phyloP scores from a whole-genome alignment of 352 stramenopile genomes.

The Phytophthora chlamydospora region DNA sequence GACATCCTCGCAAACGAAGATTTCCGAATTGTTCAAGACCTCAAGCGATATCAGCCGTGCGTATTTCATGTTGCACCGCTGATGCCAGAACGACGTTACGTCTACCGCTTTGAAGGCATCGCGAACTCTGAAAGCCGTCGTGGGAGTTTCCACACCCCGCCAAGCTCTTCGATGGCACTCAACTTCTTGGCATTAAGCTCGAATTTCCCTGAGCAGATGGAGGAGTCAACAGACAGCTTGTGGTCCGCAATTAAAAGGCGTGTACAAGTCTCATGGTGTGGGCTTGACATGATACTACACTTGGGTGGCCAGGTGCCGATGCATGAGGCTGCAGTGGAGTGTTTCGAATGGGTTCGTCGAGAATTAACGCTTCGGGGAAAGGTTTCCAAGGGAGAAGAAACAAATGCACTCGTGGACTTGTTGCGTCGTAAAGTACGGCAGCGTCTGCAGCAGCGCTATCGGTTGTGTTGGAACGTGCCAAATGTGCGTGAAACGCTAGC shows the following conservation, averaged over 20 bases:
- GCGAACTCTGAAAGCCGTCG: constrained; percentile 53
- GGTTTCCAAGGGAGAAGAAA: constrained; percentile 2
- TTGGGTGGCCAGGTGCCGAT: constrained; percentile 77
- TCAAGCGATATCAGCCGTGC: constrained; percentile 40
- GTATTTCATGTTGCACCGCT: constrained; percentile 60
- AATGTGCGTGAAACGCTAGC: constrained; percentile 66
- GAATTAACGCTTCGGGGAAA: constrained; percentile 28
- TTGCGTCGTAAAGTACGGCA: constrained; percentile 50
- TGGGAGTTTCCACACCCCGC: constrained; percentile 71
- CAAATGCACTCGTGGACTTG: constrained; percentile 2
- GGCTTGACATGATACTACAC: constrained; percentile 75
- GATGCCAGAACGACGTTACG: constrained; percentile 59
- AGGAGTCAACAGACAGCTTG: constrained; percentile 58
- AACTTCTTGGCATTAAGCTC: constrained; percentile 73
- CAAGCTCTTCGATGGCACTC: constrained; percentile 21
- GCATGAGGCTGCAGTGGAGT: constrained; percentile 70
- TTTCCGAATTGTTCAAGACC: constrained; percentile 36
- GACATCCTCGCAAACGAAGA: constrained; percentile 70
- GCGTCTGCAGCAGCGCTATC: constrained; percentile 80
- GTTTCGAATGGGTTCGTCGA: constrained; percentile 57
- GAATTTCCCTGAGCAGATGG: constrained; percentile 70
- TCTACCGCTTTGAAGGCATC: constrained; percentile 78
- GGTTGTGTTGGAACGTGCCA: constrained; percentile 66
- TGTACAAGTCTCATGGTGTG: constrained; percentile 63
- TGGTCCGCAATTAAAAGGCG: constrained; percentile 60